Evolutionary conservation across 305 asterid species (phyloP), one percentile per base, ranked within the genome.

Genomic region (Caryopteris hybrid): DNA sequence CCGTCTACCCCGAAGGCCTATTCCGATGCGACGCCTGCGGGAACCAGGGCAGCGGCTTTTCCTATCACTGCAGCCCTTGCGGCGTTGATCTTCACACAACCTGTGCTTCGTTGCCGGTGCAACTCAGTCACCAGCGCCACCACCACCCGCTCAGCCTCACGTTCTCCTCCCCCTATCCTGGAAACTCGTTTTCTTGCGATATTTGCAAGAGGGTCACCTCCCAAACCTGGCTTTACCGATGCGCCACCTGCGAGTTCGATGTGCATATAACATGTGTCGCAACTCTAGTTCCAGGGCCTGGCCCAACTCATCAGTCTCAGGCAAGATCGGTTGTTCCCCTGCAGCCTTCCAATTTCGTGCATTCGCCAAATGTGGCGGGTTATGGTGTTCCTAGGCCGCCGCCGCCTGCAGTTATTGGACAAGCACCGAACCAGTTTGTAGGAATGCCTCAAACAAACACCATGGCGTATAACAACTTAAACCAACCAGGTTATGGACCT

Each of bases 21-120:
- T 84, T 80, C 78, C 46, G 21, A 59, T 84, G 92, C 70, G 88
- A 82, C 55, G 90, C 88, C 5, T 86, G 90, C 33, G 88, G 84
- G 39, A 52, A 75, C 27, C 72, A 50, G 27, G 90, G 86, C 14
- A 65, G 42, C 73, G 88, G 85, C 0, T 84, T 82, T 13, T 78
- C 75, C 4, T 86, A 84, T 65, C 80, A 75, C 4, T 84, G 92
- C 83, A 60, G 74, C 67, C 66, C 68, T 18, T 84, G 90, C 39
- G 79, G 78, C 4, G 16, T 72, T 17, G 88, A 84, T 33, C 78
- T 84, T 47, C 92, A 86, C 73, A 45, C 80, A 6, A 66, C 75
- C 14, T 82, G 90, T 16, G 86, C 88, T 0, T 45, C 52, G 1
- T 6, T 80, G 59, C 88, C 92, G 1, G 10, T 66, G 56, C 48